Conservation (phyloP, 352 stramenopile species). For the Phytophthora multivora region DNA sequence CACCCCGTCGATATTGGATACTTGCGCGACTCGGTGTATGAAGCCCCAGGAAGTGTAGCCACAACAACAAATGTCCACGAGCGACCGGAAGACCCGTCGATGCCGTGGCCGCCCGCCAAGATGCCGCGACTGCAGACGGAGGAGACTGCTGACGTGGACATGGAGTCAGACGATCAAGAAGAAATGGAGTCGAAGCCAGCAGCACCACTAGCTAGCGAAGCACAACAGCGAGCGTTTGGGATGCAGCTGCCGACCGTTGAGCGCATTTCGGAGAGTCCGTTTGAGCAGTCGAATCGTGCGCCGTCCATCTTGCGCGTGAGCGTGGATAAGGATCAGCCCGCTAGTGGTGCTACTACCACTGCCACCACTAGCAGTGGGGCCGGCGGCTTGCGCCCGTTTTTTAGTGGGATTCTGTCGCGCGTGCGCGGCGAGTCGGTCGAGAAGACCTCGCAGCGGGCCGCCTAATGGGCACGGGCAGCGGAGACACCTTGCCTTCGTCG, state of each 20-base stretch:
- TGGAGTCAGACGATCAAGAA: slow-evolving; percentile 40
- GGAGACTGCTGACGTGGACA: slow-evolving; percentile 39
- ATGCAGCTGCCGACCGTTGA: slow-evolving; percentile 37
- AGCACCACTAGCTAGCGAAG: slow-evolving; percentile 11
- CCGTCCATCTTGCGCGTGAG: slow-evolving; percentile 27
- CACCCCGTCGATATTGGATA: slow-evolving; percentile 74
- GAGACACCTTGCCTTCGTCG: slow-evolving; percentile 41
- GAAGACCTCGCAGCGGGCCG: slow-evolving; percentile 30
- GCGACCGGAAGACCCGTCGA: slow-evolving; percentile 33
- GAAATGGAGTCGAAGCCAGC: slow-evolving; percentile 34
- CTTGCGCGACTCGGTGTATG: slow-evolving; percentile 57
- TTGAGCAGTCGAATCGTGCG: slow-evolving; percentile 34
- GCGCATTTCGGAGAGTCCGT: slow-evolving; percentile 35
- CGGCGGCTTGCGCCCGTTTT: slow-evolving; percentile 38
- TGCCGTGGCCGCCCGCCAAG: slow-evolving; percentile 32
- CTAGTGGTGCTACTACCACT: background rate
- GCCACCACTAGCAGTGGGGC: background rate
- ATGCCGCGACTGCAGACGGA: slow-evolving; percentile 37
- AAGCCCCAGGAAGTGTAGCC: slow-evolving; percentile 1
- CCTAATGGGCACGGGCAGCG: slow-evolving; percentile 36
- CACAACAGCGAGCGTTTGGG: slow-evolving; percentile 7
- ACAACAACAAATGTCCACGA: slow-evolving; percentile 7
- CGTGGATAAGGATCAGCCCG: slow-evolving; percentile 31
- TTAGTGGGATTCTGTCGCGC: slow-evolving; percentile 50
- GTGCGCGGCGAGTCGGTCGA: slow-evolving; percentile 43